These are phyloP conservation scores for Xylaria polymorpha DNA, from an alignment of 2,329 filamentous ascomycete genomes.

Conservation along the genomic window DNA sequence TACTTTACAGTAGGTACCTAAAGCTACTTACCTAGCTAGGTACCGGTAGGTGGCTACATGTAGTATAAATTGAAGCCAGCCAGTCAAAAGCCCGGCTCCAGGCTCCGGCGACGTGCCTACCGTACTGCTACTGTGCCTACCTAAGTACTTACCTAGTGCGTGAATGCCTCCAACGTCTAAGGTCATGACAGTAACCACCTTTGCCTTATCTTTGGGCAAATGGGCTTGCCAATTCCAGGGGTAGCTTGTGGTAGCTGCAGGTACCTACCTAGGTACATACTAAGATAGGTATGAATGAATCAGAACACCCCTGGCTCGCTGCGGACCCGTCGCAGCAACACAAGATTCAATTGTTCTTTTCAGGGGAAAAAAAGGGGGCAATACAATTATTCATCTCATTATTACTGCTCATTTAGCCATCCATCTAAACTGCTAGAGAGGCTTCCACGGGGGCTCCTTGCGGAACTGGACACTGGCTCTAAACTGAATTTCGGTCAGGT, in stretches of 20 bases:
- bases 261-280: too few species aligned
- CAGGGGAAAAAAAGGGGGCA: background rate
- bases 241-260: constrained; percentile 36
- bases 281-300: constrained; percentile 17
- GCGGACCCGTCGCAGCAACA: constrained; percentile 11
- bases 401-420: background rate
- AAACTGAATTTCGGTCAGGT: too few species aligned
- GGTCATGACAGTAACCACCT: too few species aligned
- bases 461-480: too few species aligned
- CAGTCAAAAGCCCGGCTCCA: constrained; percentile 8
- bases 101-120: background rate
- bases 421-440: background rate
- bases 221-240: constrained; percentile 18
- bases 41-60: too few species aligned
- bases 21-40: too few species aligned
- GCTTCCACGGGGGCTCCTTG: too few species aligned
- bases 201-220: too few species aligned
- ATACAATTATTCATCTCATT: background rate
- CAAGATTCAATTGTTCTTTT: background rate
- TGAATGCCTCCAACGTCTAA: too few species aligned
- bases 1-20: too few species aligned
- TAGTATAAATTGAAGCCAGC: background rate
- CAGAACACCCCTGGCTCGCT: constrained; percentile 23
- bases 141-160: too few species aligned
- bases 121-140: too few species aligned